phyloP scores from a whole-genome alignment of 176 grass and related monocot species.

The Phragmites australis region DNA sequence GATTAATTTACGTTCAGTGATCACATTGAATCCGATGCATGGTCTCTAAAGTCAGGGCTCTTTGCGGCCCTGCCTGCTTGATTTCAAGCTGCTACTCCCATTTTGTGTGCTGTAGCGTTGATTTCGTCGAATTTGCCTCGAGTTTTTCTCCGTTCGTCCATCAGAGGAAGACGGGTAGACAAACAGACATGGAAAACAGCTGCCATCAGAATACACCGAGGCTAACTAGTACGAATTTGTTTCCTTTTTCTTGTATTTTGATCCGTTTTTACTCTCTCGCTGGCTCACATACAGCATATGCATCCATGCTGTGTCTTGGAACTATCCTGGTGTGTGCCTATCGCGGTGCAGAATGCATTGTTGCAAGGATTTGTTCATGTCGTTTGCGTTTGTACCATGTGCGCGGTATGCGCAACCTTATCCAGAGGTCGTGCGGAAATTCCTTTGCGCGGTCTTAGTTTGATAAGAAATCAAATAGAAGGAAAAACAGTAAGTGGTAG shows the following conservation, averaged over 20 bases:
- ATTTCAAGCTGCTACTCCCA: not conserved
- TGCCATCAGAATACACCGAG: too few species aligned
- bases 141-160: too few species aligned
- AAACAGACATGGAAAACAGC: too few species aligned
- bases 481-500: too few species aligned
- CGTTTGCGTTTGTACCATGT: not conserved
- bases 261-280: too few species aligned
- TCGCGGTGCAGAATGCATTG: not conserved
- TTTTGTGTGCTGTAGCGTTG: not conserved
- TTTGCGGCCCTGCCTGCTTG: not conserved
- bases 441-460: not conserved
- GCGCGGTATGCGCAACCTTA: not conserved
- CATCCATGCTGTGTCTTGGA: too few species aligned
- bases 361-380: constrained; percentile 21
- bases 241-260: too few species aligned
- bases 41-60: not conserved
- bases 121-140: not conserved
- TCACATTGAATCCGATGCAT: not conserved
- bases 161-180: too few species aligned
- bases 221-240: too few species aligned
- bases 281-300: too few species aligned
- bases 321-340: too few species aligned
- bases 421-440: not conserved
- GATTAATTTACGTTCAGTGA: not conserved
- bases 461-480: not conserved